Conservation (phyloP, 2,329 filamentous ascomycete genomes). For the Fusarium continuum region DNA sequence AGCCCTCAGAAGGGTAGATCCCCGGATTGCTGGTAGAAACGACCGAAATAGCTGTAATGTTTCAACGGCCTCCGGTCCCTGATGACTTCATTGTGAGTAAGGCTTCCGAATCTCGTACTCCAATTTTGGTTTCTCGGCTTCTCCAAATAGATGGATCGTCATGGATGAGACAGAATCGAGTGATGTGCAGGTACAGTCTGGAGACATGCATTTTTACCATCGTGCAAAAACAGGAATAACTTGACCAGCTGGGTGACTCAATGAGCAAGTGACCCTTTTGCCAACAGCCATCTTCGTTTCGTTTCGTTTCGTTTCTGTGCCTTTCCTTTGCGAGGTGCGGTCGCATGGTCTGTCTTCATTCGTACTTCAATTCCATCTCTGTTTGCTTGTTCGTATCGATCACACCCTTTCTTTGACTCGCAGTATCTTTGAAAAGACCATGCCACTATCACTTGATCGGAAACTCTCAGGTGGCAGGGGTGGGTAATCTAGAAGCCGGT, state of each 20-base stretch:
- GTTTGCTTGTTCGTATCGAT: slow-evolving; percentile 21
- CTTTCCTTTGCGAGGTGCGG: slow-evolving; percentile 8
- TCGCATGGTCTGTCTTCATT: slow-evolving; percentile 13
- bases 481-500: slow-evolving; percentile 8
- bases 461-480: slow-evolving; percentile 13
- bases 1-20: slow-evolving; percentile 21
- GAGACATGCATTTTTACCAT: slow-evolving; percentile 6
- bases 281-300: slow-evolving; percentile 10
- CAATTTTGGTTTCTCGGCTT: slow-evolving; percentile 10
- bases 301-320: slow-evolving; percentile 15
- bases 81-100: slow-evolving; percentile 36
- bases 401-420: slow-evolving; percentile 25
- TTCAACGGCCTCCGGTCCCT: slow-evolving; percentile 9
- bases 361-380: slow-evolving; percentile 6
- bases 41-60: slow-evolving; percentile 22
- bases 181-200: slow-evolving; percentile 11
- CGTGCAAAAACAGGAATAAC: background rate
- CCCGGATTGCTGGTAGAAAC: slow-evolving; percentile 26
- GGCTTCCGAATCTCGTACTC: slow-evolving; percentile 9
- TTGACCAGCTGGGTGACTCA: slow-evolving; percentile 28
- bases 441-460: slow-evolving; percentile 18
- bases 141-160: slow-evolving; percentile 34
- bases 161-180: slow-evolving; percentile 5
- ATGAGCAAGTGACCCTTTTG: slow-evolving; percentile 17
- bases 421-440: slow-evolving; percentile 2